Conservation (phyloP, 1,284 basidiomycete genomes). For the Sanghuangporus baumii region DNA sequence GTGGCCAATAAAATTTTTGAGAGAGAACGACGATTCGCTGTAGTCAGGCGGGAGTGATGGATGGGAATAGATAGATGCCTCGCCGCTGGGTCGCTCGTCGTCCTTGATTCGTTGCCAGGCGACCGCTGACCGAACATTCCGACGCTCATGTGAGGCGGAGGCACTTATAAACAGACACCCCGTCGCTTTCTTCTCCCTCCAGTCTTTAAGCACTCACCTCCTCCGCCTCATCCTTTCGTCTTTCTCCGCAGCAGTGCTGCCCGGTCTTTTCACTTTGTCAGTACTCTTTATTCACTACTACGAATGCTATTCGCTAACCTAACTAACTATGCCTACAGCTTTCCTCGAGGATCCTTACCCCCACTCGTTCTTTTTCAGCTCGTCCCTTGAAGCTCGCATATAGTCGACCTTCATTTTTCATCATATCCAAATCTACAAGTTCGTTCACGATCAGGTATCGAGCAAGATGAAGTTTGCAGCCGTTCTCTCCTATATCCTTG, state of each 20-base stretch:
- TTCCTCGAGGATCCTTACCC: constrained; percentile 28
- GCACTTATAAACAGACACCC: constrained; percentile 18
- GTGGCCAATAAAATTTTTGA: neutral
- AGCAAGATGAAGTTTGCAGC: constrained; percentile 47
- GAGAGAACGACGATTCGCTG: neutral
- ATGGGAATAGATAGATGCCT: neutral
- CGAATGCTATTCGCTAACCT: neutral
- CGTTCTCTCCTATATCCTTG: constrained; percentile 36
- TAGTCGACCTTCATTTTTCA: constrained; percentile 20
- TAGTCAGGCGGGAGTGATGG: neutral
- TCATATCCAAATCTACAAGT: constrained; percentile 3
- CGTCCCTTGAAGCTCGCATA: constrained; percentile 31
- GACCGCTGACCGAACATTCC: constrained; percentile 18
- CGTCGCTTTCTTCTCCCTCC: constrained; percentile 16
- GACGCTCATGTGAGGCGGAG: neutral
- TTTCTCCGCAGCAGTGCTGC: constrained; percentile 36
- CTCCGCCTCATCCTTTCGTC: constrained; percentile 19
- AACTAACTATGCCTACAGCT: constrained; percentile 8
- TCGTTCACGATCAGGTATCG: neutral
- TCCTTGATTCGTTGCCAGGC: constrained; percentile 5
- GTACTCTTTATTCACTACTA: constrained; percentile 7
- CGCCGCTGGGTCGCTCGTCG: neutral
- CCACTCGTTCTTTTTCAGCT: constrained; percentile 32
- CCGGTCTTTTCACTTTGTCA: constrained; percentile 24
- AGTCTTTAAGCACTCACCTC: constrained; percentile 20